phyloP scores from a whole-genome alignment of 2,329 filamentous ascomycete genomes.

The Penicillium sp. region DNA sequence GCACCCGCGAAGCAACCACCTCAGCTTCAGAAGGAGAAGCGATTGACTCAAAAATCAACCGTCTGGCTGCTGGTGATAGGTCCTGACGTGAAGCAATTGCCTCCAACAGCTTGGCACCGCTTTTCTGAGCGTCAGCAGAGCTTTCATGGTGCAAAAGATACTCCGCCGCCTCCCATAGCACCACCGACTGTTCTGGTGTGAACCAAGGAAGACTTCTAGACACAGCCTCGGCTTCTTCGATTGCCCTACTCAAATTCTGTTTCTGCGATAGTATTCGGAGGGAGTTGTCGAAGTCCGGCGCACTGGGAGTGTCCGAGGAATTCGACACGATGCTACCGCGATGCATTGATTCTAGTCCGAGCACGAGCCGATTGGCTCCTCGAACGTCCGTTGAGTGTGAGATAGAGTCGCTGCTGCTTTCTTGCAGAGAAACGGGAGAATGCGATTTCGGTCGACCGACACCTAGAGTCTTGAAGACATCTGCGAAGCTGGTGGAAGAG shows the following conservation, averaged over 20 bases:
- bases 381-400: conserved; percentile 35
- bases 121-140: conserved; percentile 37
- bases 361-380: conserved; percentile 31
- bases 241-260: conserved; percentile 35
- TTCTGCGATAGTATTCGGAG: conserved; percentile 35
- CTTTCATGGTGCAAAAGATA: conserved; percentile 38
- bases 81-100: conserved; percentile 40
- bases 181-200: conserved; percentile 40
- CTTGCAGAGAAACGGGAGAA: conserved; percentile 35
- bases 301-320: conserved; percentile 39
- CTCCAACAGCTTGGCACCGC: conserved; percentile 38
- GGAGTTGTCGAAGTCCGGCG: conserved; percentile 40
- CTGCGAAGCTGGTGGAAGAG: conserved; percentile 40
- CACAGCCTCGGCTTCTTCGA: conserved; percentile 40
- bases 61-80: conserved; percentile 35
- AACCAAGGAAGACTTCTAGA: conserved; percentile 37
- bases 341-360: conserved; percentile 44
- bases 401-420: conserved; percentile 31
- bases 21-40: conserved; percentile 35
- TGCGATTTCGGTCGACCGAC: conserved; percentile 40
- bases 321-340: conserved; percentile 40
- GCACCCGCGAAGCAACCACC: conserved; percentile 39
- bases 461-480: conserved; percentile 45
- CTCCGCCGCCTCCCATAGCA: conserved; percentile 41
- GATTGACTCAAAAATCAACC: conserved; percentile 38